Base-by-base conservation (phyloP, 768 basidiomycete genomes). In the Pulveroboletus sp. region DNA sequence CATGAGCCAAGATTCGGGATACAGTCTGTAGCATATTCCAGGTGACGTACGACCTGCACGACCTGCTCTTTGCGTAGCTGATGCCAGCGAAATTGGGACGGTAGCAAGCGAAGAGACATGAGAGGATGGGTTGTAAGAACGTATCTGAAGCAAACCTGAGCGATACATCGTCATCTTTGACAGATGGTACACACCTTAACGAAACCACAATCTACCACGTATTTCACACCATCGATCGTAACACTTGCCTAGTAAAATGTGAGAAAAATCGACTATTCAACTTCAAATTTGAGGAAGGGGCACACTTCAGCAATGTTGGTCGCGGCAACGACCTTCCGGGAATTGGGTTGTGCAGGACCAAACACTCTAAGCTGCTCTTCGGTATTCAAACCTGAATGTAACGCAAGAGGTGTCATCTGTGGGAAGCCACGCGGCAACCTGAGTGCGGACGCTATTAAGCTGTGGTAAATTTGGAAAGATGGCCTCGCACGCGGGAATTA, bases 231-330 rank as follows among this genome's bases (percentile, higher is more conserved):
- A 35, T 97, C 92, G 48, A 99, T 97, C 1, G 97, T 99, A 20
- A 99, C 88, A 63, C 90, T 94, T 14, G 97, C 94, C 90, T 91
- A 49, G 20, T 33, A 24, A 49, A 25, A 36, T 19, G 10, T 6
- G 29, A 52, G 32, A 32, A 46, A 38, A 21, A 8, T 23, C 19
- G 25, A 11, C 11, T 31, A 7, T 40, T 42, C 31, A 27, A n/a
- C 21, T 10, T 35, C 7, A 40, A 32, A 36, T 31, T 31, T 0
- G 17, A 16, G 40, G 7, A n/a, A 37, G 20, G 35, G 21, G 43
- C 69, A 20, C 54, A 86, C 89, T 70, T 99, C 97, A 14, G 97
- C 97, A 41, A 98, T 94, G 64, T 99, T 99, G 0, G 97, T 99
- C 4, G 90, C 79, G 24, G 97, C 79, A 43, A 99, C 84, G 43